phyloP scores from a whole-genome alignment of 2,329 filamentous ascomycete species.

The Zymoseptoria passerinii region DNA sequence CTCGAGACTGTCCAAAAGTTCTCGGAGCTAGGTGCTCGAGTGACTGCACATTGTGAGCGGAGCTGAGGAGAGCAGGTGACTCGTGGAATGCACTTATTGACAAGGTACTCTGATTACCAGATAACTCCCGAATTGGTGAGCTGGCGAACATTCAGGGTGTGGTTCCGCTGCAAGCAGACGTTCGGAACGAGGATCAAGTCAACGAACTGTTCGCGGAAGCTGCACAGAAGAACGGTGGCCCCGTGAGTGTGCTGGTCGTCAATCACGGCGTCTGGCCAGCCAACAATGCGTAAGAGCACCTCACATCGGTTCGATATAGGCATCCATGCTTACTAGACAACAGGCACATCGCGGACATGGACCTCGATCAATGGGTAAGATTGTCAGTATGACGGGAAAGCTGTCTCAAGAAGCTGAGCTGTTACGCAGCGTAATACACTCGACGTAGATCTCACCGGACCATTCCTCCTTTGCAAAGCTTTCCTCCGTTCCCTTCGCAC shows the following conservation, averaged over 20 bases:
- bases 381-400: neutral
- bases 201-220: constrained; percentile 24
- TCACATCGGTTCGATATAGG: neutral
- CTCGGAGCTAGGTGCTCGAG: constrained; percentile 28
- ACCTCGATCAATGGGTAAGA: constrained; percentile 19
- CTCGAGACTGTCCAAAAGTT: constrained; percentile 32
- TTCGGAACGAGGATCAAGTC: constrained; percentile 29
- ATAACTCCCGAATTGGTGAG: constrained; percentile 16
- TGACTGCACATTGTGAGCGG: constrained; percentile 33
- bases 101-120: constrained; percentile 2
- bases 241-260: constrained; percentile 34
- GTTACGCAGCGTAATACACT: constrained; percentile 18
- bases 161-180: constrained; percentile 25
- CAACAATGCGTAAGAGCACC: constrained; percentile 6
- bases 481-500: constrained; percentile 19
- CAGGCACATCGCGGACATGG: constrained; percentile 23
- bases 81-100: no score
- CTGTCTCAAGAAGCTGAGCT: neutral
- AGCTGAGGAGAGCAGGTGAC: no score
- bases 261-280: constrained; percentile 31
- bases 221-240: constrained; percentile 26
- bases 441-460: constrained; percentile 24
- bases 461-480: constrained; percentile 23
- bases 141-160: constrained; percentile 23
- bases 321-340: neutral